Base-by-base conservation (phyloP, 306 rosid species). In the Pachyrhizus erosus region DNA sequence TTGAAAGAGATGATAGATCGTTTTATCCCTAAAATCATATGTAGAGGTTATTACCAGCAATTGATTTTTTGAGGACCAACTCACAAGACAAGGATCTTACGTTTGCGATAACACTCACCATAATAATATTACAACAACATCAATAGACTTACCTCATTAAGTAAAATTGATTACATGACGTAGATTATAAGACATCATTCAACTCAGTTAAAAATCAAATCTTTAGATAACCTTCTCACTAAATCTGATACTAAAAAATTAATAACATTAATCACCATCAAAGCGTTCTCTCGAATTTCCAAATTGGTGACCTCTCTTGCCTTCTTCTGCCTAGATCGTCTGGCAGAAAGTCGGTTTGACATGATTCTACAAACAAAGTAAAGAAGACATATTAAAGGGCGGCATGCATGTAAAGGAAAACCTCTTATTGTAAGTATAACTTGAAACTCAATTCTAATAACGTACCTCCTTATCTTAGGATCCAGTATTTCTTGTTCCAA, bases 381-480 rank as follows among this genome's bases (percentile, higher is more conserved):
- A 49, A 49, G 9, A 58, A 39, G 42, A 58, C 3, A 9, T 14
- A 45, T 27, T 18, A 49, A 11, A 55, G 3, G 42, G 24, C 43
- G n/a, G n/a, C n/a, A 58, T 42, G 27, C 17, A 52, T 45, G 21
- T 26, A 26, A 48, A 48, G 20, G n/a, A 18, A 14, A 48, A 0
- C 18, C 7, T 14, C 1, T 48, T 48, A 48, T 48, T 48, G 1
- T 48, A 48, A 4, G 5, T 48, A 49, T 49, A 17, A 4, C 21
- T 17, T 49, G 55, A 49, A 49, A 49, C 5, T 49, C 21, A 49
- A 49, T 15, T 49, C 21, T 15, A 46, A 49, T 49, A 17, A 49
- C 55, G 7, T 17, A 49, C 55, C 55, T 49, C 54, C 5, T 86
- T 31, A 79, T 88, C 48, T 33, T 89, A 1, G 77, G 84, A 20